Evolutionary conservation across 1,284 basidiomycete genomes (phyloP).

Genomic region (Ceratobasidium sp.): DNA sequence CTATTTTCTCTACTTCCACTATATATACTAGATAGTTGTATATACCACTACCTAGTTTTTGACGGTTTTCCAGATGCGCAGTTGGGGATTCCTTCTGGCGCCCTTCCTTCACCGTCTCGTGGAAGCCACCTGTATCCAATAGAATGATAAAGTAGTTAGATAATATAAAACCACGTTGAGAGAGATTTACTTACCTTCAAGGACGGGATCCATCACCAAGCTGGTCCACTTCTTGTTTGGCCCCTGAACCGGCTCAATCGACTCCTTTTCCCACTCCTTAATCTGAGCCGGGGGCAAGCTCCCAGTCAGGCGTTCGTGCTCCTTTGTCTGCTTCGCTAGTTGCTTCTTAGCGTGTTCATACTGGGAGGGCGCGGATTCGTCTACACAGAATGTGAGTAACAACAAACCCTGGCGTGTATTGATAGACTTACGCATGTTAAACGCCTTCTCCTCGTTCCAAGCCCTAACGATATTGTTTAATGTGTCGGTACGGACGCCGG

Average conservation of each 20-base stretch:
- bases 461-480: neutral
- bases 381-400: no score
- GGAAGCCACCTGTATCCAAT: neutral
- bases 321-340: neutral
- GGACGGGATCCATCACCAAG: neutral
- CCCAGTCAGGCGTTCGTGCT: neutral
- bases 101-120: neutral
- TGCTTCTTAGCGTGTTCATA: neutral
- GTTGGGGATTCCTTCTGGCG: neutral
- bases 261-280: slow-evolving; percentile 15
- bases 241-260: slow-evolving; percentile 5
- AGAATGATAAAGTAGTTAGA: neutral
- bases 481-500: neutral
- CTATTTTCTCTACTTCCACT: no score
- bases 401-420: no score
- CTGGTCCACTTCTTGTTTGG: slow-evolving; percentile 6
- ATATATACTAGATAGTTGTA: no score
- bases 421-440: neutral
- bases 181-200: neutral
- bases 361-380: neutral
- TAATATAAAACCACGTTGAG: neutral
- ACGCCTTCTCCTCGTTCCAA: slow-evolving; percentile 6
- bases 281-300: neutral
- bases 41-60: no score
- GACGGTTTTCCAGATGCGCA: no score